Base-by-base conservation (phyloP, 2,329 filamentous ascomycete genomes). In the Ophiocordyceps robertsii region DNA sequence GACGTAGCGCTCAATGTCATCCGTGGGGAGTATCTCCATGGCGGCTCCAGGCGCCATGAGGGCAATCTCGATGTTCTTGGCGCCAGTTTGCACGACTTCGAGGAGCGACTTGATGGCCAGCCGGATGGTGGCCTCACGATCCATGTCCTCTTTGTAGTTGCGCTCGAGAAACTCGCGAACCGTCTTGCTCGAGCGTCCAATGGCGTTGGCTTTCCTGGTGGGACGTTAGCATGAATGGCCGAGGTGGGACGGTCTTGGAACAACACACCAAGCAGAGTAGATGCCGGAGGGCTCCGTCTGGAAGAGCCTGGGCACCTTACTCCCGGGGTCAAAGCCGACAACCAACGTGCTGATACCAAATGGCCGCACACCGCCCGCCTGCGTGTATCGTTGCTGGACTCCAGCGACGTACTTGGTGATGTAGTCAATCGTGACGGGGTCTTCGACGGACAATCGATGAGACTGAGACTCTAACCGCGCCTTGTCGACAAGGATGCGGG, bases 241-340 rank as follows among this genome's bases (percentile, higher is more conserved):
- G 3, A 5, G 4, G n/a, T 1, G 9, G 14, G 33, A 17, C 14
- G 6, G 5, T 36, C 3, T 17, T 5, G 2, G 10, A 9, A 2
- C 19, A 7, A 62, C 77, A 42, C 73, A 96, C 92, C 92, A 98
- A 63, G 92, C 92, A 44, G 88, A 95, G 73, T 96, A 98, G 64
- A 98, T 98, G 46, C 93, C 92, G 49, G 88, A 95, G n/a, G 93
- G 92, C 70, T 98, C 92, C 4, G 92, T 98, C 76, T 95, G 90
- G 66, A 96, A 98, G 47, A 98, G 73, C 55, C 89, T 78, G 43
- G 92, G 90, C 43, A 82, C 82, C 59, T 83, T 81, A 72, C 88
- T 90, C 54, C 85, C 86, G 54, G 88, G 85, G 69, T 98, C 92
- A 60, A 98, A 98, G n/a, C 92, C 92, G 48, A 98, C 90, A 54